Evolutionary conservation across 2,329 filamentous ascomycete species (phyloP).

Genomic region (Fusarium sp.): DNA sequence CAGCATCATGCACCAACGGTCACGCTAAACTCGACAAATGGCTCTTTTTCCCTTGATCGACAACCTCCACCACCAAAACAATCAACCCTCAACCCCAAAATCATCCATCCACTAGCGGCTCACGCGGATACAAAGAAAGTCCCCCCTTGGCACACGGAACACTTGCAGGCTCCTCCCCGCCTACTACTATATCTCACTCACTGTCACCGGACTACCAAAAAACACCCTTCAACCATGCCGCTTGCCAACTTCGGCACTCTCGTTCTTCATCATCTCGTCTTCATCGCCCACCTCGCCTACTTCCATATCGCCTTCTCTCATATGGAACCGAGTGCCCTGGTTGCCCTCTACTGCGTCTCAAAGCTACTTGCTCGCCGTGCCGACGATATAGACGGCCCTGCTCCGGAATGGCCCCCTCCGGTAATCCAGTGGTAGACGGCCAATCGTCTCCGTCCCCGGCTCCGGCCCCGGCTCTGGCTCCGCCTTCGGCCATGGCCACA

Average conservation of each 20-base stretch:
- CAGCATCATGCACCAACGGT: neutral
- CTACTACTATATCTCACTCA: too few relatives aligned
- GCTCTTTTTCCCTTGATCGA: neutral
- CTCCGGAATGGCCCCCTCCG: slow-evolving; percentile 51
- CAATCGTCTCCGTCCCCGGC: slow-evolving; percentile 18
- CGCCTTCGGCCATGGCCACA: slow-evolving; percentile 13
- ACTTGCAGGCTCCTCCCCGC: neutral
- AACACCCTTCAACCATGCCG: slow-evolving; percentile 54
- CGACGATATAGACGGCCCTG: slow-evolving; percentile 58
- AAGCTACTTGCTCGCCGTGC: slow-evolving; percentile 60
- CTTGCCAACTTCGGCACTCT: slow-evolving; percentile 64
- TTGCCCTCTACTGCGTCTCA: slow-evolving; percentile 60
- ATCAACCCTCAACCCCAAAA: slow-evolving; percentile 10
- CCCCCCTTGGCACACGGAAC: slow-evolving; percentile 4
- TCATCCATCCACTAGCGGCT: slow-evolving; percentile 27
- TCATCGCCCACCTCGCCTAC: slow-evolving; percentile 64
- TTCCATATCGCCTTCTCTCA: slow-evolving; percentile 62
- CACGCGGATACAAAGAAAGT: slow-evolving; percentile 22
- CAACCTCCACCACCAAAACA: neutral
- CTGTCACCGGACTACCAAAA: neutral
- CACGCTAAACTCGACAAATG: neutral
- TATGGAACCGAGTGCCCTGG: slow-evolving; percentile 59
- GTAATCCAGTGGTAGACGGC: slow-evolving; percentile 46
- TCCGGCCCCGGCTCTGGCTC: neutral
- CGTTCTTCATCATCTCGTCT: slow-evolving; percentile 63